Evolutionary conservation across 306 rosid species (phyloP).

Genomic region (Cyclanthera cordifolia): DNA sequence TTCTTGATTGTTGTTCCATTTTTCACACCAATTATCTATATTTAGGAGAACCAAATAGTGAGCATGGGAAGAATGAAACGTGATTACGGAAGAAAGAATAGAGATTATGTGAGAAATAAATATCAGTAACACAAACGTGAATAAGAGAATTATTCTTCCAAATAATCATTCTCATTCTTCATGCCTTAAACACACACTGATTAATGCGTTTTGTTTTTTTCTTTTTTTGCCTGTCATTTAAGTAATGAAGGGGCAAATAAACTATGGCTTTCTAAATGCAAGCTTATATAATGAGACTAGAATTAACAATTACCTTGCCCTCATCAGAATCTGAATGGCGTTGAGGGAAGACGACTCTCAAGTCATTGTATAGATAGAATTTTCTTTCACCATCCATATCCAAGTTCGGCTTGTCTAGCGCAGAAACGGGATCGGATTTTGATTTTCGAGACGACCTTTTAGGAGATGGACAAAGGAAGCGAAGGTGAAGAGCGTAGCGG

Average conservation of each 20-base stretch:
- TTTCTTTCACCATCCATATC: slow-evolving; percentile 53
- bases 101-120: too few species aligned
- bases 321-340: slow-evolving; percentile 93
- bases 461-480: slow-evolving; percentile 64
- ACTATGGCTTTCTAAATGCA: background rate
- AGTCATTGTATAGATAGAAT: slow-evolving; percentile 78
- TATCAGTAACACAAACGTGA: too few species aligned
- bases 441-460: slow-evolving; percentile 51
- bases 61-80: too few species aligned
- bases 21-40: too few species aligned
- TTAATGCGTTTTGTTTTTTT: too few species aligned
- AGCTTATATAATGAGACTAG: background rate
- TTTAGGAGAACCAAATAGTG: too few species aligned
- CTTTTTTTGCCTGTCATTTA: too few species aligned
- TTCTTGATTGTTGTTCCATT: too few species aligned
- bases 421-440: slow-evolving; percentile 29
- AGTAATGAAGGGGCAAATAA: background rate
- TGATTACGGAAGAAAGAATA: too few species aligned
- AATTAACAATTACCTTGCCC: slow-evolving; percentile 68
- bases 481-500: slow-evolving; percentile 93
- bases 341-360: slow-evolving; percentile 91
- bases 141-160: too few species aligned
- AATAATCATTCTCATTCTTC: too few species aligned
- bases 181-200: too few species aligned
- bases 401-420: slow-evolving; percentile 35